These are phyloP conservation scores for Candida frijolesensis DNA, from an alignment of 1,139 yeast genomes.

Conservation along the genomic window DNA sequence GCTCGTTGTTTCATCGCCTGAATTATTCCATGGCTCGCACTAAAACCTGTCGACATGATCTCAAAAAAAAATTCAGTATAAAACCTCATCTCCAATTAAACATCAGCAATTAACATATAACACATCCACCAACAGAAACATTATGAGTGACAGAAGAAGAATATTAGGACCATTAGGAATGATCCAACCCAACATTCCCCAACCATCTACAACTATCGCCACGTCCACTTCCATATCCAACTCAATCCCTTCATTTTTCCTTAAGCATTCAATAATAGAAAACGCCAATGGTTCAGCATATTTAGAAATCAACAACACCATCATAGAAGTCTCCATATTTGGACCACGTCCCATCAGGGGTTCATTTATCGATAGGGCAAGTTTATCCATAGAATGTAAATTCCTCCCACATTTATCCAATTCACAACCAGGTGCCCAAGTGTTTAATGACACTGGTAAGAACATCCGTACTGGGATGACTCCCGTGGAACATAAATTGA, in stretches of 20 bases:
- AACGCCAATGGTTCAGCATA: constrained; percentile 87
- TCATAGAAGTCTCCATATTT: constrained; percentile 71
- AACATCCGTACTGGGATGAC: constrained; percentile 39
- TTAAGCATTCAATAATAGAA: constrained; percentile 63
- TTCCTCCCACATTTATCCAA: constrained; percentile 51
- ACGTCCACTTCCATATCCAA: constrained; percentile 9
- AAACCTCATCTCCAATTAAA: neutral
- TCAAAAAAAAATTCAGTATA: neutral
- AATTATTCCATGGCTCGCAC: too few relatives aligned
- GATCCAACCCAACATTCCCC: constrained; percentile 40
- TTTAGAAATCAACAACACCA: constrained; percentile 64
- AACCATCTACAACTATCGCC: constrained; percentile 4
- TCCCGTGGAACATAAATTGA: constrained; percentile 52
- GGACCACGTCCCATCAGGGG: constrained; percentile 91
- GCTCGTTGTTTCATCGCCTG: too few relatives aligned
- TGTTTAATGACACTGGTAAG: constrained; percentile 22
- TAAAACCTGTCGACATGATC: too few relatives aligned
- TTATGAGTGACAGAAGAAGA: constrained; percentile 65
- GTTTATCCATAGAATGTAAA: constrained; percentile 67
- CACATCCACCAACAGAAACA: constrained; percentile 10
- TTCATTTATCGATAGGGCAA: constrained; percentile 69
- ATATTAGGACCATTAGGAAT: constrained; percentile 67
- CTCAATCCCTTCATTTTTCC: constrained; percentile 39
- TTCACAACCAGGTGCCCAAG: constrained; percentile 36
- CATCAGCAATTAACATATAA: neutral